Base-by-base conservation (phyloP, 495 filamentous ascomycete species). In the Staphylotrichum tortipilum region DNA sequence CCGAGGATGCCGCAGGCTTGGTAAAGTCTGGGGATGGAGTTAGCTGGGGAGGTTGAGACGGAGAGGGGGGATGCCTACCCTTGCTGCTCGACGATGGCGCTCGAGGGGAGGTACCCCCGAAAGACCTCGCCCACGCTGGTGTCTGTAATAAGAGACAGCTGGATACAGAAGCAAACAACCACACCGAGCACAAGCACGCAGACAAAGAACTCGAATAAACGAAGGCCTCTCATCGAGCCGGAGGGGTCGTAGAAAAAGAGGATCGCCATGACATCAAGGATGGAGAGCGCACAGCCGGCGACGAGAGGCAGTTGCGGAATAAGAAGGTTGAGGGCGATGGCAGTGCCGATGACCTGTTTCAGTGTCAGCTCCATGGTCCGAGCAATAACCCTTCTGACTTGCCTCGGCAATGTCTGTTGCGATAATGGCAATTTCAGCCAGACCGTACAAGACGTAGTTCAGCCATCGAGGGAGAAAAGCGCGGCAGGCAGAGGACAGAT, bases 1-100 rank as follows among this genome's bases (percentile, higher is more conserved):
- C 89, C 89, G 10, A 95, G 77, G 55, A 95, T 95, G 49, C 89
- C 89, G 60, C 89, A 95, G 46, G 87, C 84, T 66, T 92, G 86
- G 68, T 91, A 95, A 12, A 95, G 66, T n/a, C n/a, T n/a, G n/a
- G n/a, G n/a, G n/a, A n/a, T n/a, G n/a, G n/a, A n/a, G n/a, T n/a
- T n/a, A n/a, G n/a, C n/a, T n/a, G n/a, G n/a, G n/a, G n/a, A n/a
- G n/a, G n/a, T n/a, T n/a, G n/a, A n/a, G n/a, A n/a, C n/a, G n/a
- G n/a, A n/a, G n/a, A n/a, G n/a, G n/a, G n/a, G n/a, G n/a, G n/a
- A n/a, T n/a, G n/a, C n/a, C n/a, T n/a, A n/a, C 4, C 24, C 61
- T 48, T 23, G 31, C 17, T 61, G 51, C 62, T 89, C 66, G 14
- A 91, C 76, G n/a, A 94, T 72, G 10, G 82, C 78, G 33, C 77